Base-by-base conservation (phyloP, 331 rosid species). In the Stylosanthes scabra region DNA sequence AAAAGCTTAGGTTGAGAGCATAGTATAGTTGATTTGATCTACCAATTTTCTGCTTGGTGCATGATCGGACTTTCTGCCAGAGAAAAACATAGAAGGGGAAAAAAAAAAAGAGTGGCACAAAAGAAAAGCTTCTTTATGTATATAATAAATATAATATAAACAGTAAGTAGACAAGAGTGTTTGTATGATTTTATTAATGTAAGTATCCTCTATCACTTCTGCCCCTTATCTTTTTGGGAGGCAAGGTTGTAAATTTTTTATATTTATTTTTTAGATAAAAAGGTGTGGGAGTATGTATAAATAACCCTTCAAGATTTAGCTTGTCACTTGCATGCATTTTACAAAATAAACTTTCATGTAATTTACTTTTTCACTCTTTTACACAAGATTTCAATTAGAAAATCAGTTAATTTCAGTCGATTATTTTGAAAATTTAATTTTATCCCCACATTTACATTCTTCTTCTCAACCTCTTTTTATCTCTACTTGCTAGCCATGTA, bases 11-110 rank as follows among this genome's bases (percentile, higher is more conserved):
- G 56, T 72, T 76, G 61, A 69, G 75, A 73, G 77, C 71, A 39
- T 77, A 67, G 78, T 62, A 68, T 76, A 64, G 83, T 77, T 69
- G 64, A 34, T 63, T 73, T 65, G 72, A 50, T 73, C 15, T 70
- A 45, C 65, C 78, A 68, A 59, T 77, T 77, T 80, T 80, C 72
- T 76, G 70, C 68, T 72, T 80, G 78, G 28, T 76, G 57, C 67
- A 66, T 66, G 71, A 46, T 62, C 57, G 9, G 67, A 72, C 57
- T 72, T 63, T 66, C 69, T 66, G 70, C 46, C 70, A 45, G 11
- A 42, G 71, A 68, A 41, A 31, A 68, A 41, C 9, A 41, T 41
- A 41, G 45, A 41, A 41, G 9, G 3, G 3, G 45, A 41, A 41
- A 41, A 41, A 41, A 8, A 49, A 41, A 41, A 41, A 41, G 45